phyloP scores from a whole-genome alignment of 768 basidiomycete genomes.

The Strobilomyces echinocephalus region DNA sequence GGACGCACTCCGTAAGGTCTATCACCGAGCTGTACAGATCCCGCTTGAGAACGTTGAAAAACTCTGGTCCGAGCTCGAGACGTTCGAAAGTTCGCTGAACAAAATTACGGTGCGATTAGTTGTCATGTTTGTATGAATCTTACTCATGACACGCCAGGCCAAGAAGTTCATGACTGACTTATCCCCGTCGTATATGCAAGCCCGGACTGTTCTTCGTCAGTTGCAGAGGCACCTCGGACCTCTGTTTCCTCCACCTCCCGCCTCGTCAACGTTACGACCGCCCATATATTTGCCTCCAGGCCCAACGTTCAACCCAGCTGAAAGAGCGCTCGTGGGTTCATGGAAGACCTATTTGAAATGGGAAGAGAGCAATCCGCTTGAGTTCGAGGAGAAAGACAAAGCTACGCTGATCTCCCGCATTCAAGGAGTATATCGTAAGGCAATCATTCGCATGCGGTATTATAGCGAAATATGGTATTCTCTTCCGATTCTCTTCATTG shows the following conservation, averaged over 20 bases:
- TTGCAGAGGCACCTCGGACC: constrained; percentile 64
- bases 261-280: constrained; percentile 38
- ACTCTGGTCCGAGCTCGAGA: constrained; percentile 91
- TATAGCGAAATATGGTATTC: constrained; percentile 90
- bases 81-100: constrained; percentile 86
- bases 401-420: constrained; percentile 63
- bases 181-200: constrained; percentile 94
- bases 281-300: constrained; percentile 59
- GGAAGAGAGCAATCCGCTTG: constrained; percentile 93
- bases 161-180: constrained; percentile 94
- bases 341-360: constrained; percentile 95
- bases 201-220: constrained; percentile 81
- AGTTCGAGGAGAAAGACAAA: constrained; percentile 82
- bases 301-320: constrained; percentile 68
- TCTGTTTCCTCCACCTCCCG: constrained; percentile 50
- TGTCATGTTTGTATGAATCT: background rate
- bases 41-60: constrained; percentile 90
- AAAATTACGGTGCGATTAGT: constrained; percentile 62
- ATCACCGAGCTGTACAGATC: constrained; percentile 91
- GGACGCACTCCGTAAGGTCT: constrained; percentile 86
- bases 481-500: background rate
- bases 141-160: constrained; percentile 45
- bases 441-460: constrained; percentile 87
- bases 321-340: constrained; percentile 69
- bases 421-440: constrained; percentile 82